Evolutionary conservation across 257 asterid species (phyloP), one percentile per base, ranked within the genome.

Genomic region (Fraxinus cuspidata): DNA sequence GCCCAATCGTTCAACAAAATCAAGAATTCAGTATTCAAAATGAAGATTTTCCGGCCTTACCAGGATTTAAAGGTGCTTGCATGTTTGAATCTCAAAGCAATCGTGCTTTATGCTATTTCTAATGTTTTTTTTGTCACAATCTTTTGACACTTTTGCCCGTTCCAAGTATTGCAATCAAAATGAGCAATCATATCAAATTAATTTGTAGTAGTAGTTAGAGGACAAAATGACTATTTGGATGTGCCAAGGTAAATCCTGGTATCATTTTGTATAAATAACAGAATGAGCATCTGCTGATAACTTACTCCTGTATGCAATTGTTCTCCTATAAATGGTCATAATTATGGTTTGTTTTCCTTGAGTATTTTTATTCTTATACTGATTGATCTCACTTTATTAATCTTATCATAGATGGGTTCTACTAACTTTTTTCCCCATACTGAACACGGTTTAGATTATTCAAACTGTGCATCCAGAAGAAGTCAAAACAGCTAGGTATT

Each of bases 31-130:
- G 98, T 85, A 96, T 96, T 80, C 98, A 96, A 82, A 93, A 92
- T 82, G 99, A 96, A 90, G 99, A 96, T 84, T 96, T 96, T 77
- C 99, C 99, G 40, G 99, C 98, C 77, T 89, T 96, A 74, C 98
- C 97, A 74, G 99, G 99, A 81, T 90, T 87, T 79, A 96, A 92
- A 90, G 99, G 99, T 93, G 80, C 82, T 74, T 72, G 27, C 71
- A 76, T 76, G 27, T 74, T 67, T 70, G 74, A 7, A 42, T 47
- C 72, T 28, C 69, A 40, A 70, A 28, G 34, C 53, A 31, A 32
- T 12, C 64, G 18, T 47, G 38, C 13, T 27, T 58, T 29, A 35
- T 75, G 66, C 67, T 74, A 69, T 63, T 73, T 78, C 37, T 7
- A 15, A 23, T 73, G 71, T 42, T 28, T 70, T 25, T 58, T n/a